A percentile compares a stretch with the other conserved stretches of the same genome.
Evolutionary conservation across 2,329 filamentous ascomycete species (phyloP).

Genomic region (Alternaria incomplexa): DNA sequence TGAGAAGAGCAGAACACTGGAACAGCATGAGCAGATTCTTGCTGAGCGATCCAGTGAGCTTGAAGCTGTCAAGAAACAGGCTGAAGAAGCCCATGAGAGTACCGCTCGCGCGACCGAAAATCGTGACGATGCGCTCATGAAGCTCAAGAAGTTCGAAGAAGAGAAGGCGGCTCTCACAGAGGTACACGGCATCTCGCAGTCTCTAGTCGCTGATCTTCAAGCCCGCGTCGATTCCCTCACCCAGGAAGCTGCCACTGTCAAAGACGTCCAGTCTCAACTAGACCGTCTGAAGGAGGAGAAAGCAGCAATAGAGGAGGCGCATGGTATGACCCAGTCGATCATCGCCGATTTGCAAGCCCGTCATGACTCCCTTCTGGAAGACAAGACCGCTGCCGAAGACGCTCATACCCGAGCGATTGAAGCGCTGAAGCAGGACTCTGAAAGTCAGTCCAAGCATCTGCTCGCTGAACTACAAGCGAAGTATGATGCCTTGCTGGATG

Average conservation of each 20-base stretch:
- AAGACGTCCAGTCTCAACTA: constrained; percentile 19
- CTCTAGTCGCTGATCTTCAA: constrained; percentile 30
- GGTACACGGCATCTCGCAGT: constrained; percentile 27
- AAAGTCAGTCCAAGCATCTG: constrained; percentile 32
- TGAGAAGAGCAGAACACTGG: constrained; percentile 33
- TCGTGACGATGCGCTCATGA: constrained; percentile 29
- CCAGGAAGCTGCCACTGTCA: constrained; percentile 11
- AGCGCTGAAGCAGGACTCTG: constrained; percentile 38
- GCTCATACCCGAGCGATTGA: constrained; percentile 38
- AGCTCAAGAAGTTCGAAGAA: constrained; percentile 30
- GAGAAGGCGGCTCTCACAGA: constrained; percentile 31
- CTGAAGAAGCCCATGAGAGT: constrained; percentile 24
- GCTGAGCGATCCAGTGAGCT: constrained; percentile 28
- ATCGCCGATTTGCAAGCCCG: constrained; percentile 40
- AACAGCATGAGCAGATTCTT: constrained; percentile 32
- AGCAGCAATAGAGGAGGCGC: constrained; percentile 25
- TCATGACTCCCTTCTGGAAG: constrained; percentile 35
- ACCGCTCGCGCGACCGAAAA: constrained; percentile 32
- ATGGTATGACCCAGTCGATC: constrained; percentile 30
- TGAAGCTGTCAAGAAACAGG: constrained; percentile 25
- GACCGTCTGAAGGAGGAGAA: constrained; percentile 27
- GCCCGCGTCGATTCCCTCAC: constrained; percentile 27
- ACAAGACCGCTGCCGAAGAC: constrained; percentile 39
- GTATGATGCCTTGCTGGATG: constrained; percentile 35
- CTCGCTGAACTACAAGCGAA: constrained; percentile 37